phyloP scores from a whole-genome alignment of 768 basidiomycete genomes.

The Psilocybe azurescens region DNA sequence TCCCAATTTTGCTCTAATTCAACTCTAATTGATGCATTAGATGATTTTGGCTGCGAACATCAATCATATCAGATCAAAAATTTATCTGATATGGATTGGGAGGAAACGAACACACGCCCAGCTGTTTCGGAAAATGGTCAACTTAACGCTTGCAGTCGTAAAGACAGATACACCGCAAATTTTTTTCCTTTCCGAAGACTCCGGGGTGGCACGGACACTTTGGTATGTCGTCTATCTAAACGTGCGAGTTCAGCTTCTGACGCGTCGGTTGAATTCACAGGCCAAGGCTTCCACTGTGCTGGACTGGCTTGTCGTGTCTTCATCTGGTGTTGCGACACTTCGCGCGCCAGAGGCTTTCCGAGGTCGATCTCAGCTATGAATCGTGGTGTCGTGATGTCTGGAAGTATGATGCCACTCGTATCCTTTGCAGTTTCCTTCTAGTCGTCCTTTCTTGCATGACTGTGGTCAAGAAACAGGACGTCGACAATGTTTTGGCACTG shows the following conservation, averaged over 20 bases:
- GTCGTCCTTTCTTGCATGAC: background rate
- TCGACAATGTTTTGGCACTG: background rate
- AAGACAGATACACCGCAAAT: background rate
- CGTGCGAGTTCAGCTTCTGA: background rate
- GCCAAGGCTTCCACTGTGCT: background rate
- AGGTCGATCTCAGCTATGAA: background rate
- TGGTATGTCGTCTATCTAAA: background rate
- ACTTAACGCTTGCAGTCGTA: background rate
- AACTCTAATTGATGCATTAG: no score
- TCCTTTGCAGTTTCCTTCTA: background rate
- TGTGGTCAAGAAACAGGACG: background rate
- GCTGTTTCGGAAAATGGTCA: background rate
- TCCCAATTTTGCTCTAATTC: no score
- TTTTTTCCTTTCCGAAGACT: background rate
- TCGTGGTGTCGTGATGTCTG: background rate
- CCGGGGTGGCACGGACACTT: background rate
- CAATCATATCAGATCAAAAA: background rate
- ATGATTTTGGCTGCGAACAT: no score
- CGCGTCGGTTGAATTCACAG: background rate
- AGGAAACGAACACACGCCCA: background rate
- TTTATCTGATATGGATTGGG: background rate
- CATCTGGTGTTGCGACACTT: background rate
- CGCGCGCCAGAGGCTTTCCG: background rate
- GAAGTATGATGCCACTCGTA: background rate
- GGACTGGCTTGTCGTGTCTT: background rate